Evolutionary conservation across 2,329 filamentous ascomycete genomes (phyloP).

Genomic region (Cordyceps cicadae): DNA sequence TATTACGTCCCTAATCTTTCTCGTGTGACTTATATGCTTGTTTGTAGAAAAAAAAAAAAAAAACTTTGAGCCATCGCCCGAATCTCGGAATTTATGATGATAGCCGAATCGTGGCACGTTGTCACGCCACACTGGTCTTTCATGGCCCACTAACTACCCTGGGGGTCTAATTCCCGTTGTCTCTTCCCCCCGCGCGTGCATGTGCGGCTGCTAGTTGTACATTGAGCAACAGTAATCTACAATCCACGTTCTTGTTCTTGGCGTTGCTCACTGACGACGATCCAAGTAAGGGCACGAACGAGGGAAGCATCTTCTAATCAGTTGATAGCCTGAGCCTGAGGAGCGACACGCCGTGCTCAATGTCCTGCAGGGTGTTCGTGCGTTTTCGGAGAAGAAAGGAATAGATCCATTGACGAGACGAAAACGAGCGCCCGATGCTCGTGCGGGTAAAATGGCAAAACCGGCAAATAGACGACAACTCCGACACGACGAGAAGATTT

Average conservation of each 20-base stretch:
- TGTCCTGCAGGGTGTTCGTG: no score
- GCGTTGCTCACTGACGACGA: not conserved
- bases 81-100: not conserved
- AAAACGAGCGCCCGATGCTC: not conserved
- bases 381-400: not conserved
- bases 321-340: no score
- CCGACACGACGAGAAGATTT: not conserved
- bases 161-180: not conserved
- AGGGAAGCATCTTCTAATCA: not conserved
- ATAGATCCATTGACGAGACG: not conserved
- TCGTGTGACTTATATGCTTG: not conserved
- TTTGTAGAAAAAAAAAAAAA: not conserved
- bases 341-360: no score
- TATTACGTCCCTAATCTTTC: not conserved
- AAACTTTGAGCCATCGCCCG: not conserved
- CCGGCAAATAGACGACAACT: not conserved
- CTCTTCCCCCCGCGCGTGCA: not conserved
- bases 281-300: not conserved
- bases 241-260: not conserved
- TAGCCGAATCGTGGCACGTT: not conserved
- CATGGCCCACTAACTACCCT: not conserved
- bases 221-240: not conserved
- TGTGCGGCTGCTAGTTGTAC: not conserved
- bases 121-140: not conserved
- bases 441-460: not conserved